These are phyloP conservation scores for Falciphora oryzae DNA, from an alignment of 2,329 filamentous ascomycete genomes.

Conservation along the genomic window DNA sequence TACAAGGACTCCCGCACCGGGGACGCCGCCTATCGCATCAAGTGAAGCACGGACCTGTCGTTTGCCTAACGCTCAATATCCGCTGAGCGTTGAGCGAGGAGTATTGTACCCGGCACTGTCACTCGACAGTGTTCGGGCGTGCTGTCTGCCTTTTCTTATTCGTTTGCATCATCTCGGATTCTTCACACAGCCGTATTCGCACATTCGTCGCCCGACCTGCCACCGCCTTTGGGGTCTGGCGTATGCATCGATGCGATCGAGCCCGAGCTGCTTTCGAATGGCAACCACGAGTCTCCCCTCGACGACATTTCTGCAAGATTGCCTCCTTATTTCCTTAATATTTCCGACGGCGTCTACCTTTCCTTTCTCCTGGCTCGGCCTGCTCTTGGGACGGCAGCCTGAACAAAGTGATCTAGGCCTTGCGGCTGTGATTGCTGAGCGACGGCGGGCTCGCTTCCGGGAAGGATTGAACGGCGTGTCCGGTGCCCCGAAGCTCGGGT, in stretches of 20 bases:
- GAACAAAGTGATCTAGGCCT: neutral
- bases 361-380: slow-evolving; percentile 28
- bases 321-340: slow-evolving; percentile 22
- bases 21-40: slow-evolving; percentile 7
- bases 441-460: neutral
- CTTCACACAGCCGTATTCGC: neutral
- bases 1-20: slow-evolving; percentile 36
- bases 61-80: neutral
- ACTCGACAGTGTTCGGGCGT: neutral
- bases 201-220: neutral
- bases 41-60: slow-evolving; percentile 5
- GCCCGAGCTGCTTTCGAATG: neutral
- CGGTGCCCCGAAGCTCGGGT: slow-evolving; percentile 15
- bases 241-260: neutral
- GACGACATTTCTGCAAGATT: neutral
- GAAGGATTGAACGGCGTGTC: slow-evolving; percentile 22
- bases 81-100: slow-evolving; percentile 6
- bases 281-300: slow-evolving; percentile 8
- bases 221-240: slow-evolving; percentile 5
- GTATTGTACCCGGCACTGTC: neutral
- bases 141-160: slow-evolving; percentile 7
- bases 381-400: slow-evolving; percentile 18
- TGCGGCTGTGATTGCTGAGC: neutral
- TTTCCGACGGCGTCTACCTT: slow-evolving; percentile 13
- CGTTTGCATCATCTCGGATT: neutral